phyloP scores from a whole-genome alignment of 2,329 filamentous ascomycete genomes.

The Diatrype stigma region DNA sequence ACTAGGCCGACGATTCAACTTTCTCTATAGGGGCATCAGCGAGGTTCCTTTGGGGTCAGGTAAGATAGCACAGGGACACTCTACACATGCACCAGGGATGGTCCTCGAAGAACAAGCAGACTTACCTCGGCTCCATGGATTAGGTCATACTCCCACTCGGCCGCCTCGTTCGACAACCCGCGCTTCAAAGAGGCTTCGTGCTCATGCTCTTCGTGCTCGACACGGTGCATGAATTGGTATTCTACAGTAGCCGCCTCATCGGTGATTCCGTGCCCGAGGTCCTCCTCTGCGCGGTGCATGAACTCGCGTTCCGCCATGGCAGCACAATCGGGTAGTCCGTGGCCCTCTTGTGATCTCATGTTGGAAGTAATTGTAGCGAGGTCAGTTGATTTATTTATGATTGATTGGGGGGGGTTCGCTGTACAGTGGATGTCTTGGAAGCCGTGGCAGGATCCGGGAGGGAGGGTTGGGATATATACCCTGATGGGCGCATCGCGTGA shows the following conservation, averaged over 20 bases:
- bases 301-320: neutral
- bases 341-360: neutral
- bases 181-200: conserved; percentile 23
- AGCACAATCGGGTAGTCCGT: neutral
- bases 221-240: conserved; percentile 28
- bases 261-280: conserved; percentile 20
- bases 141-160: conserved; percentile 24
- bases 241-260: conserved; percentile 19
- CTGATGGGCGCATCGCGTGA: too few relatives aligned
- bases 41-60: too few relatives aligned
- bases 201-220: conserved; percentile 28
- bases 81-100: too few relatives aligned
- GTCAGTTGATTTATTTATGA: neutral
- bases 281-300: neutral
- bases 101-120: too few relatives aligned
- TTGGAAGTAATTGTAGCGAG: neutral
- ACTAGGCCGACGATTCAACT: neutral
- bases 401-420: neutral
- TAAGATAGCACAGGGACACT: too few relatives aligned
- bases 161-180: conserved; percentile 22
- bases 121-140: conserved; percentile 23
- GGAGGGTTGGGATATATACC: neutral
- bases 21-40: neutral
- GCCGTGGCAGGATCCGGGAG: neutral
- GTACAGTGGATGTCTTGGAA: neutral